Evolutionary conservation across 768 basidiomycete species (phyloP), one percentile per base, ranked within the genome.

Genomic region (Naganishia onofrii): DNA sequence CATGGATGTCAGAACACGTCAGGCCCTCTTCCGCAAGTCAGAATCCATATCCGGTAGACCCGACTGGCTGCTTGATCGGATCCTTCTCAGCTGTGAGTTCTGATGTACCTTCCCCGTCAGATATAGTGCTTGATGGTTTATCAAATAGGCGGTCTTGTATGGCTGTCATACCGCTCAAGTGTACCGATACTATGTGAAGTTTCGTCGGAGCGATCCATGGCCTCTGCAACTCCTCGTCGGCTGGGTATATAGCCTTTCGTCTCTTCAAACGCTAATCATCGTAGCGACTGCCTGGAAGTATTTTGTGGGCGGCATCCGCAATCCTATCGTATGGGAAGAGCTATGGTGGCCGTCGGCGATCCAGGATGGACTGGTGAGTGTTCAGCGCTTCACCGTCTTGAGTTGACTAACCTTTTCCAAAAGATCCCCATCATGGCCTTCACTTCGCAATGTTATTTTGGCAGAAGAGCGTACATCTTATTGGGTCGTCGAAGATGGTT

Each of bases 361-460:
- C 17, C 78, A 79, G 42, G 78, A 79, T 74, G 78, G 75, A 17
- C 52, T 77, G 67, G 78, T 79, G 67, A 68, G 76, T 73, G 42
- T 42, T 15, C 32, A 42, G n/a, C 23, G 9, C 17, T 5, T 17
- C 28, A 34, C 12, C 34, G 15, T 13, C 42, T 21, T 36, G 10
- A 38, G 19, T 10, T 12, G 12, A 13, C 32, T 23, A 19, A 29
- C n/a, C n/a, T n/a, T n/a, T 51, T 15, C 23, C 51, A 78, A 26
- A 21, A 51, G 77, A 73, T 78, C 9, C 77, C 77, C 1, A 60
- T 77, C 13, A 74, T 79, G 72, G 78, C 75, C 2, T 75, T 70
- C 53, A 79, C 78, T 0, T 74, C 73, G 7, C 76, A 79, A 48
- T 55, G 76, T 9, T 79, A 72, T 64, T 77, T 79, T 42, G 78